These are phyloP conservation scores for Nepenthes gracilis DNA, from an alignment of 148 eudicot genomes.

Conservation along the genomic window DNA sequence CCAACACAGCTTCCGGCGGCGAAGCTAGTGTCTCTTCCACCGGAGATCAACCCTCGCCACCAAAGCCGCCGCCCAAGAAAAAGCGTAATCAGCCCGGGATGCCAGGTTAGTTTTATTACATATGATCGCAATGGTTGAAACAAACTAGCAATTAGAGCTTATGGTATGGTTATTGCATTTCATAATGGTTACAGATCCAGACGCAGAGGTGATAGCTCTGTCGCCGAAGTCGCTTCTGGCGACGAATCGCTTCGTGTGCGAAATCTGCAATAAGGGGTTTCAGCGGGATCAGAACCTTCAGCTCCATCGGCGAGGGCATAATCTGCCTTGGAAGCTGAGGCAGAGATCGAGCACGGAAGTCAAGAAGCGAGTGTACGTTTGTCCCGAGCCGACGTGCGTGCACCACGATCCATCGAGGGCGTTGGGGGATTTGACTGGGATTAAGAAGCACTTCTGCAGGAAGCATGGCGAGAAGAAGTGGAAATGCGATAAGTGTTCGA, in stretches of 20 bases:
- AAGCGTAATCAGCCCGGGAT: conserved; percentile 87
- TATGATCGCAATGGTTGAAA: neutral
- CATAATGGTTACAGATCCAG: conserved; percentile 43
- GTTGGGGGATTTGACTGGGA: conserved; percentile 79
- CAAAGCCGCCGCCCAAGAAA: conserved; percentile 20
- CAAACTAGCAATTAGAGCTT: neutral
- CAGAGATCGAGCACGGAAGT: conserved; percentile 63
- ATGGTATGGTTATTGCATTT: neutral
- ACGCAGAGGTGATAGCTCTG: conserved; percentile 79
- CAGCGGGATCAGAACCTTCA: conserved; percentile 85
- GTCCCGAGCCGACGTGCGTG: conserved; percentile 64
- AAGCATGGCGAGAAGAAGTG: conserved; percentile 89
- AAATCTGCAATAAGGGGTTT: conserved; percentile 81
- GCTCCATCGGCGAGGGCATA: conserved; percentile 80
- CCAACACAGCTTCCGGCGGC: conserved; percentile 47
- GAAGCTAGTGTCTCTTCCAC: conserved; percentile 63
- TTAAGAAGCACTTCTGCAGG: conserved; percentile 73
- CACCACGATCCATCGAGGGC: conserved; percentile 81
- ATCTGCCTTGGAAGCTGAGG: conserved; percentile 82
- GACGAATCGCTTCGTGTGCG: conserved; percentile 77
- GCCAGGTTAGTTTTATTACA: conserved; percentile 49
- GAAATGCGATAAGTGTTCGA: conserved; percentile 82
- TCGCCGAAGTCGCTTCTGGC: conserved; percentile 75
- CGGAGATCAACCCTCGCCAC: conserved; percentile 33
- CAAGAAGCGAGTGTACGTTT: conserved; percentile 65